Evolutionary conservation across 495 filamentous ascomycete genomes (phyloP).

Genomic region (Penicillium diatomitis): DNA sequence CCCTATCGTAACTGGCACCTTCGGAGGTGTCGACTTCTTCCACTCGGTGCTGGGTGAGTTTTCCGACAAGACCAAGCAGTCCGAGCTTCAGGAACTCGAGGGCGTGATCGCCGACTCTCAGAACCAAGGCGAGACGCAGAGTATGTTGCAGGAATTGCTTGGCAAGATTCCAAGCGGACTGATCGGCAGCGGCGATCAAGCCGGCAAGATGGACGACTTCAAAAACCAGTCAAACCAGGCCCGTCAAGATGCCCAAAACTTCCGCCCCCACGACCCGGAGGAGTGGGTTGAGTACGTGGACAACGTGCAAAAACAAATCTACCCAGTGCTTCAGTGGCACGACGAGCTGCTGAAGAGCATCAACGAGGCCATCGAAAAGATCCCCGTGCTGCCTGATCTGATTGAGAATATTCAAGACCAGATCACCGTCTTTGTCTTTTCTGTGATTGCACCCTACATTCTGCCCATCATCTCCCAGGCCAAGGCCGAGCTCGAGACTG

Average conservation of each 20-base stretch:
- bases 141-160: conserved; percentile 64
- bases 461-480: conserved; percentile 78
- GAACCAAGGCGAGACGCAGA: conserved; percentile 41
- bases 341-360: conserved; percentile 76
- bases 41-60: conserved; percentile 86
- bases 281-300: conserved; percentile 60
- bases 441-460: conserved; percentile 74
- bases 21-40: conserved; percentile 79
- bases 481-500: conserved; percentile 72
- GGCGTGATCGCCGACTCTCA: conserved; percentile 56
- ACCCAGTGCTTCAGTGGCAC: conserved; percentile 80
- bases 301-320: conserved; percentile 62
- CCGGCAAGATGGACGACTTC: conserved; percentile 54
- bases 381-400: conserved; percentile 69
- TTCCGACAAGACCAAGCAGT: conserved; percentile 79
- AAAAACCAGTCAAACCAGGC: conserved; percentile 55
- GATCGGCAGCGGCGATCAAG: conserved; percentile 57
- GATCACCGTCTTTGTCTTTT: conserved; percentile 78
- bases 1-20: conserved; percentile 80
- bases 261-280: conserved; percentile 67
- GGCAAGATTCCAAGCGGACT: conserved; percentile 68
- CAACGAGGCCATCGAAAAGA: conserved; percentile 63
- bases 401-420: conserved; percentile 72
- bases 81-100: conserved; percentile 75
- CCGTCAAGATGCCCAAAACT: conserved; percentile 37